Evolutionary conservation across 352 stramenopile genomes (phyloP), one percentile per base, ranked within the genome.

Genomic region (Halophytophthora batemanensis): DNA sequence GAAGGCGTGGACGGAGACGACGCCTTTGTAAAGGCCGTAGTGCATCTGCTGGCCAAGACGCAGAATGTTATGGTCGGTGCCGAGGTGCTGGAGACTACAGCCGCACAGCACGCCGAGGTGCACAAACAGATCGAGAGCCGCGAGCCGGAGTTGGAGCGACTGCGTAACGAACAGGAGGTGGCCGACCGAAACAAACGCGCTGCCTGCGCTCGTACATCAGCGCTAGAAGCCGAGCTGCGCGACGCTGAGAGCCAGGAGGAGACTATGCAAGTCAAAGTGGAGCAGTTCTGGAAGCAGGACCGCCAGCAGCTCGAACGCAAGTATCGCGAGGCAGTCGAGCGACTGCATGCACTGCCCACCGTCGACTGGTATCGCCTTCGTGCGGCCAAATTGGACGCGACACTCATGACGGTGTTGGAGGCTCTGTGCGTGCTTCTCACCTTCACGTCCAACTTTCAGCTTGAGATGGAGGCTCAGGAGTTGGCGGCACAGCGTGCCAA

Each of bases 331-430:
- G 74, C 82, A 0, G 82, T 93, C 1, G 62, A 83, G 5, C 49
- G 45, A 10, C 57, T 91, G 25, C 72, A 78, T 19, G 55, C 42
- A 4, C 59, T 87, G 19, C 64, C 82, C 0, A 34, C 70, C 23
- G 85, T 85, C 71, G 77, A 91, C 64, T 93, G 79, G 77, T 90
- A 87, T 60, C 70, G 72, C 18, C 58, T 93, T 15, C 80, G 82
- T 14, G 71, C 76, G 0, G 64, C 74, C 0, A 83, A 75, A 22
- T 55, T 93, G 18, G 82, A 93, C 59, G 45, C 57, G 2, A 69
- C 79, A 12, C 74, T 79, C 47, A 54, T 83, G 50, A 80, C 76
- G 12, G 45, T 91, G 11, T 50, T 93, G 31, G 76, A 88, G 45
- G 82, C 77, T 10, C 89, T 91, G 37, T 71, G 64, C 5, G 53